Percentiles rank a stretch among this genome's conserved stretches.
These are phyloP conservation scores for Urochloa ruziziensis DNA, from an alignment of 176 grass and related monocot species.

Conservation along the genomic window DNA sequence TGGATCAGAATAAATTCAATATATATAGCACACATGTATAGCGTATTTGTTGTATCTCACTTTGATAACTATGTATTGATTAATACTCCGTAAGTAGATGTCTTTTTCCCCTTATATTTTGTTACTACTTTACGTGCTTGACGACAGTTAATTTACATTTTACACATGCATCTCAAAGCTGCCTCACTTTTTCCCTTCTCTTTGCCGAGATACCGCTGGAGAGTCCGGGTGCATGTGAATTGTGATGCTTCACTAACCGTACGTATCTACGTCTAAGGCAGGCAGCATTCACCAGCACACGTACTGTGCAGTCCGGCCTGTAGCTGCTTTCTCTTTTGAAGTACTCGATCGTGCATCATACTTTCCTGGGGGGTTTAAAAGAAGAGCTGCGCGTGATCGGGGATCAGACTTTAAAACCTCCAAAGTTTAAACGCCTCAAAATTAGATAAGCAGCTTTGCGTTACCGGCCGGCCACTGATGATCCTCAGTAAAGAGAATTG, in stretches of 20 bases:
- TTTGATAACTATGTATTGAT: no score
- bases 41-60: no score
- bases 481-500: neutral
- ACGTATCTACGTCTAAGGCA: no score
- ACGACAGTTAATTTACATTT: neutral
- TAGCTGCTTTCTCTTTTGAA: neutral
- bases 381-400: conserved; percentile 16
- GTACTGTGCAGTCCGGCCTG: no score
- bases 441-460: neutral
- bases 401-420: neutral
- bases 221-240: no score
- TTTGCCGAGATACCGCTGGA: no score
- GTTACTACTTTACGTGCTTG: no score
- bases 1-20: no score
- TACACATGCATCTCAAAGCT: neutral
- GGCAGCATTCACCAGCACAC: neutral
- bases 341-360: neutral
- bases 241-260: no score
- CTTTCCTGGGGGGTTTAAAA: neutral
- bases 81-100: no score
- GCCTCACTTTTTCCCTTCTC: neutral
- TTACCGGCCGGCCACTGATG: neutral
- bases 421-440: neutral
- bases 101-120: no score
- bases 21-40: no score